These are phyloP conservation scores for Stachybotrys chartarum DNA, from an alignment of 2,329 filamentous ascomycete genomes.

Conservation along the genomic window DNA sequence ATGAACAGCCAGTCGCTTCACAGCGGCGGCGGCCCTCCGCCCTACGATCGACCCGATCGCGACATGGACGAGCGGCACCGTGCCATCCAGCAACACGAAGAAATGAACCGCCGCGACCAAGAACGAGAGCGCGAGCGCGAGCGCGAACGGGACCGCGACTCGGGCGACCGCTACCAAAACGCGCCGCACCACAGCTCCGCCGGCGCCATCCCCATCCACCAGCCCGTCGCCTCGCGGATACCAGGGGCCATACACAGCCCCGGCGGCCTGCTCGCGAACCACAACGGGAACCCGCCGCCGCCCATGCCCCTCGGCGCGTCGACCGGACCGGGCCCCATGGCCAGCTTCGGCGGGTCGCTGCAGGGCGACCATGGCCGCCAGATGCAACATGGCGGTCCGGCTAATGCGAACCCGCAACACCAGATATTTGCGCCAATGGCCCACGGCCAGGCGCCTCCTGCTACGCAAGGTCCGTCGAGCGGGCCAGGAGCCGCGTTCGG, in stretches of 20 bases:
- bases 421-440: slow-evolving; percentile 52
- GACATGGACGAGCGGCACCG: slow-evolving; percentile 42
- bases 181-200: slow-evolving; percentile 76
- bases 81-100: slow-evolving; percentile 38
- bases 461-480: slow-evolving; percentile 49
- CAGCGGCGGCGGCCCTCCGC: slow-evolving; percentile 28
- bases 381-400: slow-evolving; percentile 44
- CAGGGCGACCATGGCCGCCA: slow-evolving; percentile 45
- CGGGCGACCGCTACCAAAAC: slow-evolving; percentile 60
- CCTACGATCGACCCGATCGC: slow-evolving; percentile 39
- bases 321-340: slow-evolving; percentile 35
- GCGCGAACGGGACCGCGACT: slow-evolving; percentile 60
- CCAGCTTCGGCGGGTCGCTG: slow-evolving; percentile 47
- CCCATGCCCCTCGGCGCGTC: slow-evolving; percentile 45
- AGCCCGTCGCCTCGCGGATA: slow-evolving; percentile 80
- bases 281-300: slow-evolving; percentile 49
- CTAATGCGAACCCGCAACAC: slow-evolving; percentile 36
- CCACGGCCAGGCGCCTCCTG: slow-evolving; percentile 41
- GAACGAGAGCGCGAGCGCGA: slow-evolving; percentile 50
- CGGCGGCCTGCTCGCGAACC: slow-evolving; percentile 75
- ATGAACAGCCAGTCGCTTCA: slow-evolving; percentile 43
- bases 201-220: slow-evolving; percentile 84
- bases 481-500: slow-evolving; percentile 62
- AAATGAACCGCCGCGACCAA: slow-evolving; percentile 35
- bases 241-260: slow-evolving; percentile 83